A percentile compares a stretch with the other conserved stretches of the same genome.
These are phyloP conservation scores for Leersia perrieri DNA, from an alignment of 176 grass and related monocot genomes.

Conservation along the genomic window DNA sequence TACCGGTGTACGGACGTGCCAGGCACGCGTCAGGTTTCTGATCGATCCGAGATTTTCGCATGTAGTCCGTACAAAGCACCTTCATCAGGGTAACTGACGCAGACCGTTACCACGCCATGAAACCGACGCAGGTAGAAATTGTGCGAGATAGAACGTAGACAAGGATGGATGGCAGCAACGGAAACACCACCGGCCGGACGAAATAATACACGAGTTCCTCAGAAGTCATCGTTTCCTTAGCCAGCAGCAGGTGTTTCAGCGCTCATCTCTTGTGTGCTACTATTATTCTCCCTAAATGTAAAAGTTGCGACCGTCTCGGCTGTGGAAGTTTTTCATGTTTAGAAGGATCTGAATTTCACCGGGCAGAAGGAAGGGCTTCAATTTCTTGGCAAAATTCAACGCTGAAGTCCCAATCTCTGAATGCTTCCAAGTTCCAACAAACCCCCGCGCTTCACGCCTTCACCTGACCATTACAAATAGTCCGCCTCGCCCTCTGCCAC, in stretches of 20 bases:
- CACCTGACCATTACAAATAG: slow-evolving; percentile 4
- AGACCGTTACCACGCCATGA: neutral
- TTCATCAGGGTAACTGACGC: neutral
- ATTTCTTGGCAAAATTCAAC: neutral
- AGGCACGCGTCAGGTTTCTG: neutral
- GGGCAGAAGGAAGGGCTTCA: too few species aligned
- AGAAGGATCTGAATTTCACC: neutral
- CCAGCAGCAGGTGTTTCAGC: neutral
- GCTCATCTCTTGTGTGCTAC: neutral
- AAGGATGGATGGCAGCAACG: neutral
- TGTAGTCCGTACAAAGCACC: neutral
- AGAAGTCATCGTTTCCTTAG: neutral
- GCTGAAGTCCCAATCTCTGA: neutral
- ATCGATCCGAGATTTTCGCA: neutral
- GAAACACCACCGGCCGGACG: neutral
- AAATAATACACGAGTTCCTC: neutral
- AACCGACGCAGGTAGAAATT: neutral
- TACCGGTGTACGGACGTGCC: neutral
- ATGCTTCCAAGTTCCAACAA: neutral
- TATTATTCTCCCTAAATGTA: neutral
- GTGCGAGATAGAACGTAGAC: neutral
- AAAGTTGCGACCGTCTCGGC: neutral
- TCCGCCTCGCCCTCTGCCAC: neutral
- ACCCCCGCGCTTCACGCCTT: neutral
- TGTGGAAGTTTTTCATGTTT: neutral